Base-by-base conservation (phyloP, 352 stramenopile species). In the Detonula confervacea region DNA sequence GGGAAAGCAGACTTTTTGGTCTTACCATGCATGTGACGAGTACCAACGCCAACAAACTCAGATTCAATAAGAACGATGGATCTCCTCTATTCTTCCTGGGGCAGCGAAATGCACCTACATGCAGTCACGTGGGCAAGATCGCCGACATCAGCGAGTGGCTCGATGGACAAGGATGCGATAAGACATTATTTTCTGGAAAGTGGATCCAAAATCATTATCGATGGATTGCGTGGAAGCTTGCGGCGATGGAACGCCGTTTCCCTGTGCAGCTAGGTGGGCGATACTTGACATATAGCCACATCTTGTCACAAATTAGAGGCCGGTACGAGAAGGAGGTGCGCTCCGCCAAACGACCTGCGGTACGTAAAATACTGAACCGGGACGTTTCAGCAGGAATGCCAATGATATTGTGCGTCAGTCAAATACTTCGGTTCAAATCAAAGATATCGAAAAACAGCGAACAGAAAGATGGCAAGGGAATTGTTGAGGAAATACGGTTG, bases 181-280 rank as follows among this genome's bases (percentile, higher is more conserved):
- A 37, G 7, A 61, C 62, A 7, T 60, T 86, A 22, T 57, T 94
- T 18, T 74, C 57, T 39, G 54, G 81, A 25, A 83, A 73, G 33
- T 96, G 90, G 90, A 84, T 95, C 29, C 29, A 54, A 18, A 96
- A 95, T 81, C 92, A 96, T 74, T 90, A 83, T 54, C 65, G 83
- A 60, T 94, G 90, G 89, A 93, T 96, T 71, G 85, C 95, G 14
- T 96, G 91, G 92, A 96, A 94, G 59, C 81, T 95, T 52, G 89
- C 88, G 37, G 83, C 84, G 8, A 92, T 93, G 63, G 93, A 96
- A 68, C 74, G 90, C 52, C 71, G 72, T 35, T 95, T 95, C 64
- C 70, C 77, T 24, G 29, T 33, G 29, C 54, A 87, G 59, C 70
- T 92, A 16, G 87, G 64, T 33, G 85, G 83, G 8, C 64, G 81